Conservation (phyloP, 2,329 filamentous ascomycete species). For the Davidsoniella neocaledoniae region DNA sequence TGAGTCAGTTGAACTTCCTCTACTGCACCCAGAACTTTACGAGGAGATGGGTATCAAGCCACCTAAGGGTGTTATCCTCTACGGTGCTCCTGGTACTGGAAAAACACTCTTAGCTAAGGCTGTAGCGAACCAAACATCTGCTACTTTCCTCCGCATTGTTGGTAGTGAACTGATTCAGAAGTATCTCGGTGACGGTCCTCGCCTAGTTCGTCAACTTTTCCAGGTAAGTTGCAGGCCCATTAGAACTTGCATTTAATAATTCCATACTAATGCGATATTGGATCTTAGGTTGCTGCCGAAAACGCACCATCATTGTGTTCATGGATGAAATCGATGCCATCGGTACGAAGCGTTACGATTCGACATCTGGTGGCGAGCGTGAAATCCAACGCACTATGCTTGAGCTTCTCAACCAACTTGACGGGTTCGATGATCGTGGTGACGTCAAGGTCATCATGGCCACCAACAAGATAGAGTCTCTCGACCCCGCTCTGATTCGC, state of each 20-base stretch:
- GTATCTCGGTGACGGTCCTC: conserved; percentile 89
- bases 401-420: conserved; percentile 92
- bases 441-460: conserved; percentile 99
- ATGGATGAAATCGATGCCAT: conserved; percentile 99
- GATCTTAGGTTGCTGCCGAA: conserved; percentile 64
- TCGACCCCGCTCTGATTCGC: conserved; percentile 89
- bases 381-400: conserved; percentile 98
- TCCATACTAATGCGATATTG: conserved; percentile 7
- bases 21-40: conserved; percentile 91
- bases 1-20: conserved; percentile 87
- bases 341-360: conserved; percentile 96
- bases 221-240: conserved; percentile 34
- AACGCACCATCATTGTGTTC: conserved; percentile 93
- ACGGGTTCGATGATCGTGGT: conserved; percentile 95
- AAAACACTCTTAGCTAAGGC: conserved; percentile 94
- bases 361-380: conserved; percentile 87
- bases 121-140: conserved; percentile 96
- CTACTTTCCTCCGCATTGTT: conserved; percentile 93
- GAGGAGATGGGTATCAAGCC: conserved; percentile 99
- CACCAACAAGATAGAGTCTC: conserved; percentile 97
- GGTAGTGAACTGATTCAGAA: conserved; percentile 97
- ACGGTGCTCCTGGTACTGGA: conserved; percentile 90
- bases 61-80: conserved; percentile 97
- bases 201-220: conserved; percentile 90
- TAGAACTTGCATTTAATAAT: conserved; percentile 4